phyloP scores from a whole-genome alignment of 768 basidiomycete genomes.

The Collybiopsis luxurians region DNA sequence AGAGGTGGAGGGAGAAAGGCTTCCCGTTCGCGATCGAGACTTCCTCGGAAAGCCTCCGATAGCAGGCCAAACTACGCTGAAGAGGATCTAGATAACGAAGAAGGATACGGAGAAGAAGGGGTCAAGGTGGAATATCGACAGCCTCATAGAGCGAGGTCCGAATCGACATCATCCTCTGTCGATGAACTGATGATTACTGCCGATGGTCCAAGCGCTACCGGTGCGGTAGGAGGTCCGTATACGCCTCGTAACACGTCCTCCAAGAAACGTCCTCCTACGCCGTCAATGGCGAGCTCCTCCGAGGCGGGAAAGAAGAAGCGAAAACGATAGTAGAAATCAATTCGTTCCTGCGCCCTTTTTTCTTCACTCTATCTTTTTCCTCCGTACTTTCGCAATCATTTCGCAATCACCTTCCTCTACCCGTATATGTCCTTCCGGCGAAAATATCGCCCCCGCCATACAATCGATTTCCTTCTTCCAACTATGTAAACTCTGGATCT shows the following conservation, averaged over 20 bases:
- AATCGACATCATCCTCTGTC: not conserved
- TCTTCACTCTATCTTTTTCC: no score
- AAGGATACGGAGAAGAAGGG: not conserved
- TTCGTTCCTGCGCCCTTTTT: no score
- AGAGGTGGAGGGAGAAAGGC: not conserved
- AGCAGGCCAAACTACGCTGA: not conserved
- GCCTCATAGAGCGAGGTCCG: not conserved
- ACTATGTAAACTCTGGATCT: no score
- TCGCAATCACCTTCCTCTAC: no score
- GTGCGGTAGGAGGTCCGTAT: not conserved
- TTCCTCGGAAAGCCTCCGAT: no score
- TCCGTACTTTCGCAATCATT: no score
- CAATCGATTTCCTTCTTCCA: no score
- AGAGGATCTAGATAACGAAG: not conserved
- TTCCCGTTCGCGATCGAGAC: not conserved
- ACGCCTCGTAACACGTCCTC: not conserved
- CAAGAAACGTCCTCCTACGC: not conserved
- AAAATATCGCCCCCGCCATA: no score
- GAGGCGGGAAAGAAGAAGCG: not conserved
- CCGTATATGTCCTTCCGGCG: no score
- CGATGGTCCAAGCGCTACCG: not conserved
- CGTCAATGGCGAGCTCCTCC: not conserved
- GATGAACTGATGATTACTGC: constrained; percentile 4
- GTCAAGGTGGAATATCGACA: not conserved
- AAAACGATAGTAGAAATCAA: no score